Percentiles rank a stretch among this genome's conserved stretches.
Conservation (phyloP, 768 basidiomycete species). For the Pisolithus microcarpus region DNA sequence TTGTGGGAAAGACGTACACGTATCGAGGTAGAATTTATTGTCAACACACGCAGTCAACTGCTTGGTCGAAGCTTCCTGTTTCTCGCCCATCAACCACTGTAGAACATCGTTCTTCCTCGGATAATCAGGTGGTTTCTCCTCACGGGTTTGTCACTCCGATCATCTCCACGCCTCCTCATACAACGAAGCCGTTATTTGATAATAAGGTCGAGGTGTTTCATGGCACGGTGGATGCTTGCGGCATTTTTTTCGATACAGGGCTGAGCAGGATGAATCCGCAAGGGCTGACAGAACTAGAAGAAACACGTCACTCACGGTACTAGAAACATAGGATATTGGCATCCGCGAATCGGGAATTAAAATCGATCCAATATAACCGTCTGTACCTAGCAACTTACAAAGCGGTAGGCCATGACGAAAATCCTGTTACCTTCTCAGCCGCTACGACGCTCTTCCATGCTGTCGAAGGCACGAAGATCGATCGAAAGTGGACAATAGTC, state of each 20-base stretch:
- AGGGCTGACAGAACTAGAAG: background rate
- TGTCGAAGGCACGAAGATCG: conserved; percentile 5
- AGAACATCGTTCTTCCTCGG: background rate
- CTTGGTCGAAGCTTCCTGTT: background rate
- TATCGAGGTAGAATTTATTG: background rate
- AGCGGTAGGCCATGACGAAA: conserved; percentile 44
- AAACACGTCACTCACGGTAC: conserved; percentile 19
- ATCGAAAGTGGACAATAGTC: background rate
- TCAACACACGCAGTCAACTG: background rate
- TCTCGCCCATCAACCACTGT: background rate
- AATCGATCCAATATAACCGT: conserved; percentile 23
- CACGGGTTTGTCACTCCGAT: conserved; percentile 27
- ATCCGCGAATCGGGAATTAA: conserved; percentile 27
- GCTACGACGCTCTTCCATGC: conserved; percentile 35
- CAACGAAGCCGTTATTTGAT: conserved; percentile 23
- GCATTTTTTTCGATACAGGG: conserved; percentile 9
- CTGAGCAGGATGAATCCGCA: conserved; percentile 3
- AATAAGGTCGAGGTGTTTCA: conserved; percentile 21
- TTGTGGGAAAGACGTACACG: conserved; percentile 10
- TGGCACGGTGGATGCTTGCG: conserved; percentile 5
- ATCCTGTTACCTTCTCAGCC: conserved; percentile 31
- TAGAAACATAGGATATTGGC: conserved; percentile 19
- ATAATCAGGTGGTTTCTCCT: background rate
- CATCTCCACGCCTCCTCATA: conserved; percentile 17
- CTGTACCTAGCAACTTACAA: conserved; percentile 28